Evolutionary conservation across 1,284 basidiomycete species (phyloP), one percentile per base, ranked within the genome.

Genomic region (Mycena sp.): DNA sequence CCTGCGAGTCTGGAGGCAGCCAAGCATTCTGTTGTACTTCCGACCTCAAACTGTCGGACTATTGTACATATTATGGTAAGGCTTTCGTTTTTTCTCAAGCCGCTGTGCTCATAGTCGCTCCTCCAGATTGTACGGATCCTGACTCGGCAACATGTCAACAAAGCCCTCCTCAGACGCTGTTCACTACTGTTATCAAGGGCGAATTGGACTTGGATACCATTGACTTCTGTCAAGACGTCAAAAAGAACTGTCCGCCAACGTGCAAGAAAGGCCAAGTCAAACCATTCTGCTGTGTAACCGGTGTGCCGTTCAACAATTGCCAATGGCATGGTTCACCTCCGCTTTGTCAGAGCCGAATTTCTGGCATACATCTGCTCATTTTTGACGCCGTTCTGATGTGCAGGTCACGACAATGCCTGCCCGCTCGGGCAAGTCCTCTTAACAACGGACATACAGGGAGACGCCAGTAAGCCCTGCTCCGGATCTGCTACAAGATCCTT

Each of bases 361-460:
- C n/a, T n/a, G n/a, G n/a, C n/a, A n/a, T n/a, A n/a, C n/a, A n/a
- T n/a, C n/a, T n/a, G n/a, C n/a, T n/a, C n/a, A n/a, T n/a, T n/a
- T n/a, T n/a, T n/a, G n/a, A n/a, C n/a, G n/a, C n/a, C n/a, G n/a
- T n/a, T n/a, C n/a, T n/a, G n/a, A n/a, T n/a, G n/a, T n/a, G n/a
- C 23, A 58, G 57, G 58, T 29, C 50, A 51, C 17, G 51, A 61
- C 28, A 54, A 54, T 19, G 50, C 51, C 6, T 61, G 58, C 26
- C 58, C 50, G 25, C 16, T 61, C 11, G 58, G 58, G 4, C 51
- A 61, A 23, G 19, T 61, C 9, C 32, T 52, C 12, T 17, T 60
- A 14, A 59, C 57, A 17, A 59, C 49, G 23, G 57, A 59, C 38
- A 44, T 53, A 6, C 58, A 53, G 43, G 58, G 58, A 11, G 58